Evolutionary conservation across 805 yeast species (phyloP), one percentile per base, ranked within the genome.

Genomic region (Yamadazyma sp.): DNA sequence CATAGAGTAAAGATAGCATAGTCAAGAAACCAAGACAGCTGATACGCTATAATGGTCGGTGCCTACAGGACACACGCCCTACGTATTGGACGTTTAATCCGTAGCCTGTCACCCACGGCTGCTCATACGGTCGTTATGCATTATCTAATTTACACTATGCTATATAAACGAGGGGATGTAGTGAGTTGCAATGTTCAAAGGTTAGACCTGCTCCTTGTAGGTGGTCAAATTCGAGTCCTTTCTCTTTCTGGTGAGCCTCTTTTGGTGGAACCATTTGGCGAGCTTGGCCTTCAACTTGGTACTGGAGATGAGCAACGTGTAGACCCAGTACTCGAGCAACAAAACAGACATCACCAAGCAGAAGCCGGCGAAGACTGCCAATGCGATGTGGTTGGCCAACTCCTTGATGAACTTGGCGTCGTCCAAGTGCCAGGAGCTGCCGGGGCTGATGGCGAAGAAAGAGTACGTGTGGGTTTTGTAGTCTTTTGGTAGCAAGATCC

Each of bases 381-480:
- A 61, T 11, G 78, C 71, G 47, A 90, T 77, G 59, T 90, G 96
- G 46, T 77, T 72, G 12, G 86, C 88, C 61, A 89, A 63, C 6
- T 76, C 64, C 53, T 84, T 80, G 60, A 89, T 78, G 55, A 86
- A 77, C 37, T 78, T 72, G 8, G 96, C 96, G 59, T 90, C 97
- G 47, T 81, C 87, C 53, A 78, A 64, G 62, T 90, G 97, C 97
- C 97, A 90, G 17, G 95, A 84, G 0, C 95, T 85, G 31, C 97
- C 97, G 38, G 77, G 75, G 0, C 87, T 69, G 38, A 86, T 82
- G 26, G 78, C 71, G 60, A 90, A 89, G 56, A 85, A 84, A 0
- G 89, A 74, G 47, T 71, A 64, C 1, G 71, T 54, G 44, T 71
- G 73, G 41, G 75, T 66, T 55, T 84, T 84, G 60, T 86, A 85